These are phyloP conservation scores for Rubia tinctorum DNA, from an alignment of 305 asterid genomes.

Conservation along the genomic window DNA sequence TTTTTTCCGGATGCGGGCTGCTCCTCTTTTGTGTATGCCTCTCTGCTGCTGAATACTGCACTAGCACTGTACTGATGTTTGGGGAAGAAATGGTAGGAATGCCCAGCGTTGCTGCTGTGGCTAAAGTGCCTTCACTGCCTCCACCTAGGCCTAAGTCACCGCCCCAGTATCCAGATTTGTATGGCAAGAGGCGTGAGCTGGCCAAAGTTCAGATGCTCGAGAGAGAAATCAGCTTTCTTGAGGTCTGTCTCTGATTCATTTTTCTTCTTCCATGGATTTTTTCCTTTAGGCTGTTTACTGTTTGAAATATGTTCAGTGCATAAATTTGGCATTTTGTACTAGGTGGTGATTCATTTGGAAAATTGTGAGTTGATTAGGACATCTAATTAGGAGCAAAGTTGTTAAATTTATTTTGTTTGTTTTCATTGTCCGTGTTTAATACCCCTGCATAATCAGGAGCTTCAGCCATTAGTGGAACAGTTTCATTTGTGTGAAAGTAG, in stretches of 20 bases:
- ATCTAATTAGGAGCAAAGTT: constrained; percentile 5
- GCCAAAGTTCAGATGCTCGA: constrained; percentile 75
- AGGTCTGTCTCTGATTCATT: constrained; percentile 28
- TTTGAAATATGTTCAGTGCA: constrained; percentile 4
- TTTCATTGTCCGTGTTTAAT: constrained; percentile 6
- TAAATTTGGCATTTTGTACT: constrained; percentile 2
- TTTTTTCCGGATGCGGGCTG: constrained; percentile 2
- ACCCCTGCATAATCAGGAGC: constrained; percentile 5
- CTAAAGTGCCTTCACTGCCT: constrained; percentile 58
- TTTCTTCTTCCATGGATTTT: background rate
- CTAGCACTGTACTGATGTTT: background rate
- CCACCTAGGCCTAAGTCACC: constrained; percentile 92
- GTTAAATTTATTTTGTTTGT: background rate
- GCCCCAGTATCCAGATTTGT: constrained; percentile 85
- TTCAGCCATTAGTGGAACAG: background rate
- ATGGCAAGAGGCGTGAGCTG: constrained; percentile 73
- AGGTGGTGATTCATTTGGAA: background rate
- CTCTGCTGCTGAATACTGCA: background rate
- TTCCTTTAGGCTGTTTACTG: background rate
- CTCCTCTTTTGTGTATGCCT: background rate
- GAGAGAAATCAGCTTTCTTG: constrained; percentile 75
- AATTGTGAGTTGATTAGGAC: background rate
- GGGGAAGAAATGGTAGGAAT: constrained; percentile 36
- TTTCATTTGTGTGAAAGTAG: constrained; percentile 17
- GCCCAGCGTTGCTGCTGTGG: constrained; percentile 37